These are phyloP conservation scores for Phoenix dactylifera DNA, from an alignment of 176 grass and related monocot genomes.

Conservation along the genomic window DNA sequence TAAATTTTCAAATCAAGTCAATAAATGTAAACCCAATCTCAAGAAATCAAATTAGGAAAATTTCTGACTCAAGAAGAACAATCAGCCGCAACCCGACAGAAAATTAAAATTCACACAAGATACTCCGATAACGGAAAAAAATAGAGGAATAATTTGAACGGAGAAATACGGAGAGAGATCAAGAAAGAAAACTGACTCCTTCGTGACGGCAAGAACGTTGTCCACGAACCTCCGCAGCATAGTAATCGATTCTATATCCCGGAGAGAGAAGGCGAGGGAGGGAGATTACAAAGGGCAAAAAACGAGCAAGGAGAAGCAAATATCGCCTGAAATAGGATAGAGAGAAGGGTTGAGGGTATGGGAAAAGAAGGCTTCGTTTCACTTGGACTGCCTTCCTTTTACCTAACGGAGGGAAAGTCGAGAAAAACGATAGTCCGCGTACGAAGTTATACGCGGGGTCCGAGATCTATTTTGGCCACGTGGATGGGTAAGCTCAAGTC, in stretches of 20 bases:
- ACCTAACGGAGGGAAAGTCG: no score
- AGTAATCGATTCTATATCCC: background rate
- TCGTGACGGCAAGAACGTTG: conserved; percentile 61
- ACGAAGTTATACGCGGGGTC: background rate
- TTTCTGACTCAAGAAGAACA: background rate
- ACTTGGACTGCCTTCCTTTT: no score
- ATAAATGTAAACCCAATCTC: no score
- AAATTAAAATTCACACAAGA: background rate
- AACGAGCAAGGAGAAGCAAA: no score
- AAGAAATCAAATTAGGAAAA: no score
- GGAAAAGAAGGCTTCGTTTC: no score
- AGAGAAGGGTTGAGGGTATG: no score
- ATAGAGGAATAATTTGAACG: background rate
- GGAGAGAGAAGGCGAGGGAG: background rate
- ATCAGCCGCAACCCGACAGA: background rate
- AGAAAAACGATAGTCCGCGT: background rate
- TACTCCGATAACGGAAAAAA: background rate
- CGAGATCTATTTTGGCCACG: background rate
- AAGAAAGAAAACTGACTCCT: conserved; percentile 38
- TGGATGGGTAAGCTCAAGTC: background rate
- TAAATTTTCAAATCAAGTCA: no score
- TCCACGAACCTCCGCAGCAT: conserved; percentile 83
- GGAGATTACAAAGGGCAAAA: no score
- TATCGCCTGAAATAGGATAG: no score
- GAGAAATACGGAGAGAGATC: background rate